A percentile compares a stretch with the other conserved stretches of the same genome.
These are phyloP conservation scores for Echria macrotheca DNA, from an alignment of 495 filamentous ascomycete species.

Conservation along the genomic window DNA sequence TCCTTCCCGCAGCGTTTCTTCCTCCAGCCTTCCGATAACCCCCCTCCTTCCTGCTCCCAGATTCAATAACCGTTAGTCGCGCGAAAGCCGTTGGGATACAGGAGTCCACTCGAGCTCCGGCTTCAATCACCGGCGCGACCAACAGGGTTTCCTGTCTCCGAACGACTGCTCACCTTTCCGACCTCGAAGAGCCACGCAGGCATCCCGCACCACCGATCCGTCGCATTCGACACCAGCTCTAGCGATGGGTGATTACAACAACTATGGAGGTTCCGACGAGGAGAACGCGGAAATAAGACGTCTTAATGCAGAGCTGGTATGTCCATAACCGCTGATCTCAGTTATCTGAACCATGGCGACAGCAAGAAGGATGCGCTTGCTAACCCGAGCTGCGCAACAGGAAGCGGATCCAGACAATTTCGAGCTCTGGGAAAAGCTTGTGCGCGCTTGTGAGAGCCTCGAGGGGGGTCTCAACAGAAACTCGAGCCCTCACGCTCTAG, in stretches of 20 bases:
- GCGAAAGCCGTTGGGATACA: too few relatives aligned
- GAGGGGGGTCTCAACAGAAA: conserved; percentile 95
- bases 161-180: neutral
- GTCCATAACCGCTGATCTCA: too few relatives aligned
- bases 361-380: neutral
- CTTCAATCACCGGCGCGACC: too few relatives aligned
- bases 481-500: conserved; percentile 89
- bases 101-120: too few relatives aligned
- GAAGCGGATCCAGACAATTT: conserved; percentile 84
- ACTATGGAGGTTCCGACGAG: conserved; percentile 75
- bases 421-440: conserved; percentile 90
- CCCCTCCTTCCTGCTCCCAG: neutral
- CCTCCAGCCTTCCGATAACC: neutral
- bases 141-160: too few relatives aligned
- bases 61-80: too few relatives aligned
- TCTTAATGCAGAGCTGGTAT: conserved; percentile 71
- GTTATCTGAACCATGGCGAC: neutral
- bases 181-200: too few relatives aligned
- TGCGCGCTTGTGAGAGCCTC: conserved; percentile 72
- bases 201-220: neutral
- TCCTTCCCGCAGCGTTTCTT: neutral
- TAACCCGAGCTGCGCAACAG: conserved; percentile 22
- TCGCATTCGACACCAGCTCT: neutral
- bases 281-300: conserved; percentile 80
- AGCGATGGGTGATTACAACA: conserved; percentile 41